Evolutionary conservation across 768 basidiomycete genomes (phyloP).

Genomic region (Mycena capillaripes): DNA sequence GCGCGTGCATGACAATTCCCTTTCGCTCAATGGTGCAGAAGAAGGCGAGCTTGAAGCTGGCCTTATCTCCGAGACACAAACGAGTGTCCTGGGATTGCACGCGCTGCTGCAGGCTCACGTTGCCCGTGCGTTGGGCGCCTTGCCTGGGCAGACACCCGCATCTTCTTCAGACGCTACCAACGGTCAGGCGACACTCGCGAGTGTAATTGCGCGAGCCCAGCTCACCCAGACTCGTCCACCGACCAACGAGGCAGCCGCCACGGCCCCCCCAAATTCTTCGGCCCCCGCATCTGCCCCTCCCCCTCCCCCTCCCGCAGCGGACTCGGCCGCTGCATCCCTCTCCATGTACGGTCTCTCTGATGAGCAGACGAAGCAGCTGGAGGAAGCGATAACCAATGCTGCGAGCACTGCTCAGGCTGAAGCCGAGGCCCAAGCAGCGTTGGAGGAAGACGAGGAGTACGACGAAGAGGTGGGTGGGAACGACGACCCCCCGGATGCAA

Average conservation of each 20-base stretch:
- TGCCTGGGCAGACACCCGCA: constrained; percentile 24
- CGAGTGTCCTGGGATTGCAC: constrained; percentile 67
- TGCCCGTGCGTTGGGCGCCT: constrained; percentile 63
- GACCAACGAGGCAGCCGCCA: neutral
- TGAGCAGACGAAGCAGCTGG: constrained; percentile 77
- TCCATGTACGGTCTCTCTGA: constrained; percentile 81
- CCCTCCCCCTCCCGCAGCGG: neutral
- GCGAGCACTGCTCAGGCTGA: constrained; percentile 83
- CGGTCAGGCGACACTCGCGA: constrained; percentile 78
- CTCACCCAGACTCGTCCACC: constrained; percentile 6
- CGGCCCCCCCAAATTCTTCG: neutral
- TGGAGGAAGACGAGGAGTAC: constrained; percentile 78
- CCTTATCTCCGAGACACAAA: constrained; percentile 64
- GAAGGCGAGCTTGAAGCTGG: constrained; percentile 72
- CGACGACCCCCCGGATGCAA: constrained; percentile 41
- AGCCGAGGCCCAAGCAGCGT: constrained; percentile 82
- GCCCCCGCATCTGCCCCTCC: neutral
- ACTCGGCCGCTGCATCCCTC: constrained; percentile 49
- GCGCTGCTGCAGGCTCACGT: constrained; percentile 70
- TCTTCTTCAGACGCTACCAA: constrained; percentile 61
- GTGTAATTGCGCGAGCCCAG: constrained; percentile 82
- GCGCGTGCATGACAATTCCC: constrained; percentile 80
- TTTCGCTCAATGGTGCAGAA: too few relatives aligned
- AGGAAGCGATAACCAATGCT: constrained; percentile 81
- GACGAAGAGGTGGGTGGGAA: constrained; percentile 61